Base-by-base conservation (phyloP, 805 yeast genomes). In the Sporopachydermia lactativora region DNA sequence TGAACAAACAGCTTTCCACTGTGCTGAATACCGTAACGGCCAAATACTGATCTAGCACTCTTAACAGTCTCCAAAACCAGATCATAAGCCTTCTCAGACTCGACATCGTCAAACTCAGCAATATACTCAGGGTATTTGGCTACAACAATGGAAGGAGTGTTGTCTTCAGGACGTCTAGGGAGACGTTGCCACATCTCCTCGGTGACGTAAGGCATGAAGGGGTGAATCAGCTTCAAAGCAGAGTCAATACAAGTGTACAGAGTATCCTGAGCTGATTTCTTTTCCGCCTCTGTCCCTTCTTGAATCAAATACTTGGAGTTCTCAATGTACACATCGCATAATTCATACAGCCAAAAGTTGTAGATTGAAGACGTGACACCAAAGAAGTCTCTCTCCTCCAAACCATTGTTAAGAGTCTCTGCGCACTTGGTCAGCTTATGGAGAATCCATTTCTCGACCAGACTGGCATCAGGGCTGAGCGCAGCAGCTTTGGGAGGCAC, bases 111-210 rank as follows among this genome's bases (percentile, higher is more conserved):
- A 46, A 74, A 82, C 41, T 72, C 73, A 41, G 64, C 52, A 41
- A 66, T 65, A 60, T 66, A 79, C 42, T 61, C 71, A 43, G 98
- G 98, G 67, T 77, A 92, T 39, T 68, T 51, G 35, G 96, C 94
- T 56, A 75, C 74, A 40, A 77, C 77, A 58, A 92, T 85, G 15
- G 96, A 71, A 40, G 61, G 65, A 18, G 85, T 67, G 16, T 63
- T 62, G 52, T 83, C 96, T 41, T 76, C 65, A 4, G 74, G 71
- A 58, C 96, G 77, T 55, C 81, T 80, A 52, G 97, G 97, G 55
- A 92, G 68, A 64, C 97, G 83, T 68, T 92, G 98, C 96, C 96
- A 92, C 83, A 92, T 75, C 70, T 92, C 98, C 64, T 92, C 98
- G 38, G 97, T 80, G 50, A 92, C 68, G 59, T 75, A 92, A 34